A percentile compares a stretch with the other conserved stretches of the same genome.
phyloP scores from a whole-genome alignment of 192 early-diverging fungal species.

The Gaertneriomyces semiglobifer region DNA sequence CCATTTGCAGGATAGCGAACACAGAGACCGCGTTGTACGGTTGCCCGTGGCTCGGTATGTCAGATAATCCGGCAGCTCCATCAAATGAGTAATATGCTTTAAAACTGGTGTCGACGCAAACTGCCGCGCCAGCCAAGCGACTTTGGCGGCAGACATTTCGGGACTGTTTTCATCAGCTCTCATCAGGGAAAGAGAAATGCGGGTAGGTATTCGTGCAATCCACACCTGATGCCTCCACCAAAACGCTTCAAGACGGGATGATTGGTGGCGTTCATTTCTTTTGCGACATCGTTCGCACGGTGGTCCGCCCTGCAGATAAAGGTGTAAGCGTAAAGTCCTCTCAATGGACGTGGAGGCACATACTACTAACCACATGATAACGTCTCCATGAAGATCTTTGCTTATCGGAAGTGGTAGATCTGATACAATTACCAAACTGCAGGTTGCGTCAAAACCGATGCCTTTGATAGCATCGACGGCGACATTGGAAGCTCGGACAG shows the following conservation, averaged over 20 bases:
- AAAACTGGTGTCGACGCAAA: constrained; percentile 1
- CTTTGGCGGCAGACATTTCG: constrained; percentile 79
- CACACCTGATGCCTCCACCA: constrained; percentile 54
- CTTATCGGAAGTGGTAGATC: constrained; percentile 45
- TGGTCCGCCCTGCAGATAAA: constrained; percentile 61
- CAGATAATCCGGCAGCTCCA: constrained; percentile 75
- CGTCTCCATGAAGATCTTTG: constrained; percentile 43
- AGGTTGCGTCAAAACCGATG: constrained; percentile 77
- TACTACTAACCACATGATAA: constrained; percentile 42
- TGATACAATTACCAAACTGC: constrained; percentile 59
- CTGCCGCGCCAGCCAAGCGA: constrained; percentile 55
- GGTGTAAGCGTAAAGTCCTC: too few species aligned
- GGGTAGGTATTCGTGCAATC: not conserved
- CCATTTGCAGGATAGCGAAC: constrained; percentile 71
- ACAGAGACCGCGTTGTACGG: constrained; percentile 42
- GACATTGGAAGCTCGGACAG: constrained; percentile 32
- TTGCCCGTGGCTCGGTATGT: constrained; percentile 61
- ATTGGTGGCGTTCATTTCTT: constrained; percentile 53
- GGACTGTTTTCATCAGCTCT: constrained; percentile 22
- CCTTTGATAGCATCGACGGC: constrained; percentile 42
- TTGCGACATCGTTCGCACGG: constrained; percentile 59
- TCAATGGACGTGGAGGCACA: too few species aligned
- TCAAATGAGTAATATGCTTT: constrained; percentile 37
- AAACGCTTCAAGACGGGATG: constrained; percentile 59
- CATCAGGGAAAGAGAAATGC: constrained; percentile 23